Base-by-base conservation (phyloP, 306 rosid species). In the Glycine soja region DNA sequence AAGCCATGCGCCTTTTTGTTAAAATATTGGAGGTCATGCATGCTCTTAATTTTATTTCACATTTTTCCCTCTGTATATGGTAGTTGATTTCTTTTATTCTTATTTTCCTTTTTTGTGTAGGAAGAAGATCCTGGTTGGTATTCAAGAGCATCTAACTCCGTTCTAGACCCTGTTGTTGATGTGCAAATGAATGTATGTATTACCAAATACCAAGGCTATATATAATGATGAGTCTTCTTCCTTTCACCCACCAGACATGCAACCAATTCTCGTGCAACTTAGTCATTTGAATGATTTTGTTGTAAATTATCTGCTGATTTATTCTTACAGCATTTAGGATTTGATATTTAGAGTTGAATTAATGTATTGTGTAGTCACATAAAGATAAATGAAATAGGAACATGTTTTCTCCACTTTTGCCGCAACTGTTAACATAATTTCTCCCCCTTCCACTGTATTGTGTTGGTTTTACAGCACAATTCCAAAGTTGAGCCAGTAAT, bases 41-140 rank as follows among this genome's bases (percentile, higher is more conserved):
- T 24, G n/a, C 66, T 34, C 62, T 11, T 34, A 54, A 68, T 42
- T 68, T 61, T 5, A 6, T 62, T 57, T 24, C 73, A 72, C 62
- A 34, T 47, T 77, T 58, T 32, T 83, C 75, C 52, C 12, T 48
- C 74, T 12, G 2, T 65, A 18, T 73, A 42, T 70, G 77, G 73
- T 68, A 61, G 61, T 81, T 85, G 19, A 84, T 81, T 77, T 5
- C 19, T 79, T 80, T 56, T 71, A 12, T 24, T 62, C 51, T 61
- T 62, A 40, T 32, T 67, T 75, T 71, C 61, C 54, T 67, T 78
- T 47, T 18, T 52, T 72, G 81, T 56, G 67, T 77, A 94, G 98
- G 98, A 94, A 86, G 98, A 94, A 83, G 97, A 90, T 79, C 97
- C 98, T 70, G 90, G 98, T 70, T 94, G 98, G 98, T 92, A 94